phyloP scores from a whole-genome alignment of 2,329 filamentous ascomycete genomes.

The Aspergillus chevalieri region DNA sequence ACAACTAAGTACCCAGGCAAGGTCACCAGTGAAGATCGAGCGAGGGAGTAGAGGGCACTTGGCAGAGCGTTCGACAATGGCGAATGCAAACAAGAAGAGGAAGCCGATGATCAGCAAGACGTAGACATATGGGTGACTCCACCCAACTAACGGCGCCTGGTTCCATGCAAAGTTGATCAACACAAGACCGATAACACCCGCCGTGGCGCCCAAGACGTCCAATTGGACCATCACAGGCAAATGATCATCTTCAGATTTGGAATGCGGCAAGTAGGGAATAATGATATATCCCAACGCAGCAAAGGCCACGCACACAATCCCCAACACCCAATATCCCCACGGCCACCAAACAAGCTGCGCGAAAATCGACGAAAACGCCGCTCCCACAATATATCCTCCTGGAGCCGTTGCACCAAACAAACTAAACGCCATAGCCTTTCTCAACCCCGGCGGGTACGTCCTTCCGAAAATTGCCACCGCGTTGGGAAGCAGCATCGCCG shows the following conservation, averaged over 20 bases:
- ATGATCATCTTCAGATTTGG: background rate
- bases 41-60: slow-evolving; percentile 53
- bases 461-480: slow-evolving; percentile 57
- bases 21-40: slow-evolving; percentile 41
- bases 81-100: slow-evolving; percentile 49
- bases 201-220: slow-evolving; percentile 36
- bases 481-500: slow-evolving; percentile 60
- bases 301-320: slow-evolving; percentile 36
- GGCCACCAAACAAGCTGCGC: slow-evolving; percentile 44
- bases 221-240: slow-evolving; percentile 5
- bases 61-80: slow-evolving; percentile 45
- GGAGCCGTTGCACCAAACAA: slow-evolving; percentile 46
- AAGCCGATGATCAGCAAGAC: slow-evolving; percentile 53
- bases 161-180: slow-evolving; percentile 65
- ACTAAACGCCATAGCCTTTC: slow-evolving; percentile 56
- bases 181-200: slow-evolving; percentile 51
- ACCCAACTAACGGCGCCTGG: slow-evolving; percentile 55
- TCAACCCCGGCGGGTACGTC: slow-evolving; percentile 49
- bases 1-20: slow-evolving; percentile 50
- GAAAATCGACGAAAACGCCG: slow-evolving; percentile 34
- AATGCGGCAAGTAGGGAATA: slow-evolving; percentile 7
- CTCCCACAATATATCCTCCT: slow-evolving; percentile 38
- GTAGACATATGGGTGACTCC: slow-evolving; percentile 51
- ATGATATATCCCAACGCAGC: slow-evolving; percentile 26
- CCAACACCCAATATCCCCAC: slow-evolving; percentile 45